phyloP scores from a whole-genome alignment of 1,139 yeast genomes.

The Sugiyamaella castrensis region DNA sequence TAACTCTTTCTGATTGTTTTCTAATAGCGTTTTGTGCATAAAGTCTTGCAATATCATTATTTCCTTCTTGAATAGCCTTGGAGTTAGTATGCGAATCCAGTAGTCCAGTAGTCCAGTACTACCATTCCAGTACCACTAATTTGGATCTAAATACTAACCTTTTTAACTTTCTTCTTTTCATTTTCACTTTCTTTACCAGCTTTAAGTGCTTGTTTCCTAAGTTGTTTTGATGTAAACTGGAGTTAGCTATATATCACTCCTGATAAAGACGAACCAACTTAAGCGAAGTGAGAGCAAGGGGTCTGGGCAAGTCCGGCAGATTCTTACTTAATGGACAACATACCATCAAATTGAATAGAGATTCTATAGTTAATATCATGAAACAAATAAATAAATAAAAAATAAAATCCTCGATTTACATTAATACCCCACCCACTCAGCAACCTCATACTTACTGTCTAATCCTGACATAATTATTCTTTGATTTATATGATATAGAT shows the following conservation, averaged over 20 bases:
- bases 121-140: too few relatives aligned
- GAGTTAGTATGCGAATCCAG: not conserved
- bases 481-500: not conserved
- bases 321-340: not conserved
- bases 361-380: slow-evolving; percentile 3
- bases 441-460: slow-evolving; percentile 41
- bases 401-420: too few relatives aligned
- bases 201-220: slow-evolving; percentile 82
- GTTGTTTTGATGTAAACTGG: slow-evolving; percentile 87
- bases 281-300: not conserved
- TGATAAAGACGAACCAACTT: too few relatives aligned
- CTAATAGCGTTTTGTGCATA: slow-evolving; percentile 96
- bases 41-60: slow-evolving; percentile 87
- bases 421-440: too few relatives aligned
- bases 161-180: slow-evolving; percentile 87
- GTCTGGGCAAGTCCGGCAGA: not conserved
- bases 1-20: slow-evolving; percentile 82
- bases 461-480: slow-evolving; percentile 48
- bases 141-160: slow-evolving; percentile 42
- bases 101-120: too few relatives aligned
- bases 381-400: not conserved
- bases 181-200: slow-evolving; percentile 87
- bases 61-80: slow-evolving; percentile 74
- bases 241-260: slow-evolving; percentile 2
- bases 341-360: slow-evolving; percentile 19